phyloP scores from a whole-genome alignment of 1,284 basidiomycete species.

The Coniferiporia sulphurascens region DNA sequence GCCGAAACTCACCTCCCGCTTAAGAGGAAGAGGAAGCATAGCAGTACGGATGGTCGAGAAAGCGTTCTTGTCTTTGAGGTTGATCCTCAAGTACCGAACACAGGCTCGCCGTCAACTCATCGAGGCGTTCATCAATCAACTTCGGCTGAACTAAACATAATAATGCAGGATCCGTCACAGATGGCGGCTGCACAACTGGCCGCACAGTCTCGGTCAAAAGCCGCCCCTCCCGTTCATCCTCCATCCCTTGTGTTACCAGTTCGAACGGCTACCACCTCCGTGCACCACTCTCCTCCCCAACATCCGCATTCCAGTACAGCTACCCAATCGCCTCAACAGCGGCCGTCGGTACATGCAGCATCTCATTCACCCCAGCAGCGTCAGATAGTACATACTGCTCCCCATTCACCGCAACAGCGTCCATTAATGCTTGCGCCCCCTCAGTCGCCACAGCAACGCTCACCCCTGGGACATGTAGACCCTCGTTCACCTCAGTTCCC shows the following conservation, averaged over 20 bases:
- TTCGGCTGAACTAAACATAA: slow-evolving; percentile 8
- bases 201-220: background rate
- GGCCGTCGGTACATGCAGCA: background rate
- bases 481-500: background rate
- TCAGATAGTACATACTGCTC: background rate
- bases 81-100: background rate
- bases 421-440: background rate
- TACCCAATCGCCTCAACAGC: slow-evolving; percentile 2
- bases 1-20: slow-evolving; percentile 1
- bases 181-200: slow-evolving; percentile 9
- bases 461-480: background rate
- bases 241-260: background rate
- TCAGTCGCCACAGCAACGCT: slow-evolving; percentile 6
- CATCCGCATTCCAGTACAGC: background rate
- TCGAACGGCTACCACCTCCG: background rate
- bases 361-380: slow-evolving; percentile 1
- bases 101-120: background rate
- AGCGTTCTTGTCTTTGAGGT: slow-evolving; percentile 14
- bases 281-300: slow-evolving; percentile 6
- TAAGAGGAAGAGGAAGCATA: slow-evolving; percentile 16
- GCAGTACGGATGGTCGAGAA: slow-evolving; percentile 9
- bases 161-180: slow-evolving; percentile 11
- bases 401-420: slow-evolving; percentile 1
- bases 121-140: slow-evolving; percentile 6
- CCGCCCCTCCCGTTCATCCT: background rate